These are phyloP conservation scores for Sarocladium kiliense DNA, from an alignment of 2,329 filamentous ascomycete species.

Conservation along the genomic window DNA sequence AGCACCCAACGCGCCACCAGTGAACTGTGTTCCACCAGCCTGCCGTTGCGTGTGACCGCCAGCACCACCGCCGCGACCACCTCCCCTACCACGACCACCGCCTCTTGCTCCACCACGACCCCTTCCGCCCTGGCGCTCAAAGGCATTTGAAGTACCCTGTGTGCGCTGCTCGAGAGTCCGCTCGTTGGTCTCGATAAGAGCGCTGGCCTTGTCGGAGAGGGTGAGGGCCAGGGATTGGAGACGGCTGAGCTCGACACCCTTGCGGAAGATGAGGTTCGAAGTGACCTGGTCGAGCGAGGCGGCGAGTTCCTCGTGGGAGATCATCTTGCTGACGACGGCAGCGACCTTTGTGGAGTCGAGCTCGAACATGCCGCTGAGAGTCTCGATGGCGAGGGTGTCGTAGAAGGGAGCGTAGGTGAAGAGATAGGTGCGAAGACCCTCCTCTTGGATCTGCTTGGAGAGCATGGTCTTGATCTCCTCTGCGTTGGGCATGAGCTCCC, in stretches of 20 bases:
- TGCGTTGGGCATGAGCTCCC: slow-evolving; percentile 91
- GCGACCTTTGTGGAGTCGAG: slow-evolving; percentile 83
- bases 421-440: slow-evolving; percentile 94
- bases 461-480: slow-evolving; percentile 97
- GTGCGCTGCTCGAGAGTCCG: slow-evolving; percentile 95
- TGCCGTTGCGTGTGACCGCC: slow-evolving; percentile 59
- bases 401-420: slow-evolving; percentile 99
- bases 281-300: slow-evolving; percentile 98
- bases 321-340: slow-evolving; percentile 98
- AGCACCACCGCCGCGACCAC: slow-evolving; percentile 45
- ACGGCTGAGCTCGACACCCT: slow-evolving; percentile 95
- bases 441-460: slow-evolving; percentile 95
- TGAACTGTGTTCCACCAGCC: slow-evolving; percentile 73
- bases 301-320: slow-evolving; percentile 95
- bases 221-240: slow-evolving; percentile 93
- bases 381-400: slow-evolving; percentile 85
- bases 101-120: slow-evolving; percentile 62
- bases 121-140: slow-evolving; percentile 84
- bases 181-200: slow-evolving; percentile 95
- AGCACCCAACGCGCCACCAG: slow-evolving; percentile 71
- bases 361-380: slow-evolving; percentile 92
- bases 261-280: slow-evolving; percentile 95
- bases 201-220: slow-evolving; percentile 91
- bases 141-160: slow-evolving; percentile 90
- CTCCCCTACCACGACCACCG: slow-evolving; percentile 56